Evolutionary conservation across 1,284 basidiomycete genomes (phyloP), one percentile per base, ranked within the genome.

Genomic region (Ustilago shanxiensis): DNA sequence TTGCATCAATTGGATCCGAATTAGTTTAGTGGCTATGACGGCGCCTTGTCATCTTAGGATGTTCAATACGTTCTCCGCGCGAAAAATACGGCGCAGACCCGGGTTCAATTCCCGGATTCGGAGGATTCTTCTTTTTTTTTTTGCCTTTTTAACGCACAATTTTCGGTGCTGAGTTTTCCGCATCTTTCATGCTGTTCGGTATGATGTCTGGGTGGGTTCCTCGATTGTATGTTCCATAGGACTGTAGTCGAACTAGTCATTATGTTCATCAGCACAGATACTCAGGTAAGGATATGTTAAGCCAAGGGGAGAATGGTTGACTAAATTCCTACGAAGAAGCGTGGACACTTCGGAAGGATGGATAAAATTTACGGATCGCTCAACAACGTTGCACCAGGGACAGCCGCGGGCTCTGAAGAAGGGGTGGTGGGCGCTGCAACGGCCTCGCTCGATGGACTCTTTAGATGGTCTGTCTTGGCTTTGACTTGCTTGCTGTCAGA

Each of bases 21-120:
- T 77, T 77, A 77, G 75, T 77, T 77, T 77, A 77, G 75, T 77
- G 75, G 75, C 75, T 77, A 77, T 77, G 75, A 77, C 75, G 75
- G 75, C 75, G 67, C 75, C 75, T 77, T 77, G 75, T 77, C 75
- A 77, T 68, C 52, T 57, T 44, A 44, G 45, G 44, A 55, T 49
- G 51, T n/a, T 51, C 55, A 62, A 39, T 26, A 60, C 28, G 45
- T 66, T 73, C 67, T 71, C 67, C 67, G 67, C 72, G 67, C 63
- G 61, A 66, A 62, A 47, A 47, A 51, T 59, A 60, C 73, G 73
- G 74, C 69, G 74, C 74, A 77, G 74, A 77, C 69, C 69, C 74
- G 74, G 69, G 74, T 77, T 77, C 74, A 72, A 77, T 77, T 72
- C 74, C 74, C 69, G 74, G 74, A 77, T 77, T 77, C 66, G 74